Conservation (phyloP, 176 grass and related monocot species). For the Carex scoparia region DNA sequence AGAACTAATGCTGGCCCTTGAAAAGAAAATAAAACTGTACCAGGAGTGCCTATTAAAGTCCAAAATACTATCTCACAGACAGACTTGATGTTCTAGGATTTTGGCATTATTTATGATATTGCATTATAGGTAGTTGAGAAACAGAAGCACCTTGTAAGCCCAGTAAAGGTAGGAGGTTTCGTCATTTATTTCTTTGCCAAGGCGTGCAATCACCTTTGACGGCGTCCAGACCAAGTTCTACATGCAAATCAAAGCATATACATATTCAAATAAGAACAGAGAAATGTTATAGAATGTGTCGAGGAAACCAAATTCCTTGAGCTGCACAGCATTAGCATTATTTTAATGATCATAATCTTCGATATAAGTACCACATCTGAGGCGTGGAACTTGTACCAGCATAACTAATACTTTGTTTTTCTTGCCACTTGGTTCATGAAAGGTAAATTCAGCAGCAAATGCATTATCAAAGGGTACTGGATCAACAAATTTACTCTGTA, state of each 20-base stretch:
- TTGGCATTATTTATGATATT: not conserved
- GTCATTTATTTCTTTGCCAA: constrained; percentile 95
- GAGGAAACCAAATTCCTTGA: not conserved
- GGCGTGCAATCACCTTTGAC: constrained; percentile 80
- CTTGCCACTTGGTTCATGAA: not conserved
- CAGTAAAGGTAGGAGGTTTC: constrained; percentile 81
- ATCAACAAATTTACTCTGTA: not conserved
- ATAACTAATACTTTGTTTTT: not conserved
- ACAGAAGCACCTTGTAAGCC: constrained; percentile 70
- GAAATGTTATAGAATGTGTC: not conserved
- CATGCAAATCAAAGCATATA: constrained; percentile 13
- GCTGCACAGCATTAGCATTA: not conserved
- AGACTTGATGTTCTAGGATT: not conserved
- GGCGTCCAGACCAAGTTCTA: constrained; percentile 85
- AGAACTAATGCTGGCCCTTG: not conserved
- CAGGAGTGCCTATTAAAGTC: not conserved
- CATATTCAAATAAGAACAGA: constrained; percentile 4
- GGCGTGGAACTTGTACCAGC: not conserved
- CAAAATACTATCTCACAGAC: not conserved
- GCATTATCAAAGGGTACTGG: not conserved
- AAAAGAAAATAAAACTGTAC: not conserved
- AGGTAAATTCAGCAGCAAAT: not conserved
- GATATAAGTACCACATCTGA: not conserved
- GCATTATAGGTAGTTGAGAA: not conserved
- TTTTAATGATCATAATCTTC: not conserved